phyloP scores from a whole-genome alignment of 2,329 filamentous ascomycete species.

The Cladorrhinum sp. region DNA sequence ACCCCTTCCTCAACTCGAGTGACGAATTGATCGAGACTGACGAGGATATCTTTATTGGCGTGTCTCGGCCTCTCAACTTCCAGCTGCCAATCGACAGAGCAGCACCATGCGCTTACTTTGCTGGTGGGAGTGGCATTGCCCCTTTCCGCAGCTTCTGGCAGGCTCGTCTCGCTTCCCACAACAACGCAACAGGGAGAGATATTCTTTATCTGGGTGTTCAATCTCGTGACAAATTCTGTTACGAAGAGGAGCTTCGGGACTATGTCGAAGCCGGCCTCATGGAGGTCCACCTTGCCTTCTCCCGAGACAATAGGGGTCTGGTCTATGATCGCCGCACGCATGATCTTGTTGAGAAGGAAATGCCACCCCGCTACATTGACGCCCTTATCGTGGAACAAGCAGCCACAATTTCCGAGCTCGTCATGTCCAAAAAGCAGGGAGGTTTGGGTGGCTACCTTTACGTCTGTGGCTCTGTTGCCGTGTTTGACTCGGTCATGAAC shows the following conservation, averaged over 20 bases:
- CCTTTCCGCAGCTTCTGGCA: slow-evolving; percentile 56
- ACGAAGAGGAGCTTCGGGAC: slow-evolving; percentile 47
- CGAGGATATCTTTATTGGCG: slow-evolving; percentile 50
- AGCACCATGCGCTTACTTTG: slow-evolving; percentile 51
- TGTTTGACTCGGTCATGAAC: slow-evolving; percentile 53
- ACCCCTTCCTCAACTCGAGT: slow-evolving; percentile 40
- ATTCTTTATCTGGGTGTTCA: slow-evolving; percentile 52
- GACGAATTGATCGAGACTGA: slow-evolving; percentile 41
- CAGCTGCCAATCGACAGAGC: slow-evolving; percentile 50
- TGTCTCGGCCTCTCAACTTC: slow-evolving; percentile 50
- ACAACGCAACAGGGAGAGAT: slow-evolving; percentile 42
- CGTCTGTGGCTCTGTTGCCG: slow-evolving; percentile 47
- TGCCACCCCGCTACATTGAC: slow-evolving; percentile 51
- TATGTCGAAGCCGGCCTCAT: slow-evolving; percentile 46
- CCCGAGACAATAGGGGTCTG: slow-evolving; percentile 47
- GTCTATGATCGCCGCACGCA: slow-evolving; percentile 39
- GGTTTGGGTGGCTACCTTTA: slow-evolving; percentile 48
- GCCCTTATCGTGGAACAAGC: slow-evolving; percentile 50
- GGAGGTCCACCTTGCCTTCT: slow-evolving; percentile 53
- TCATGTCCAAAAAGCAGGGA: slow-evolving; percentile 56
- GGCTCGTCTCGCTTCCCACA: slow-evolving; percentile 35
- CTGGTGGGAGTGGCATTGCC: slow-evolving; percentile 52
- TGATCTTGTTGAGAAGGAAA: slow-evolving; percentile 49
- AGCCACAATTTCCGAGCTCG: slow-evolving; percentile 48
- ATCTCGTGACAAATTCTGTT: slow-evolving; percentile 50